Percentiles rank a stretch among this genome's conserved stretches.
Evolutionary conservation across 1,139 yeast species (phyloP).

Genomic region (Suhomyces ambrosiae): DNA sequence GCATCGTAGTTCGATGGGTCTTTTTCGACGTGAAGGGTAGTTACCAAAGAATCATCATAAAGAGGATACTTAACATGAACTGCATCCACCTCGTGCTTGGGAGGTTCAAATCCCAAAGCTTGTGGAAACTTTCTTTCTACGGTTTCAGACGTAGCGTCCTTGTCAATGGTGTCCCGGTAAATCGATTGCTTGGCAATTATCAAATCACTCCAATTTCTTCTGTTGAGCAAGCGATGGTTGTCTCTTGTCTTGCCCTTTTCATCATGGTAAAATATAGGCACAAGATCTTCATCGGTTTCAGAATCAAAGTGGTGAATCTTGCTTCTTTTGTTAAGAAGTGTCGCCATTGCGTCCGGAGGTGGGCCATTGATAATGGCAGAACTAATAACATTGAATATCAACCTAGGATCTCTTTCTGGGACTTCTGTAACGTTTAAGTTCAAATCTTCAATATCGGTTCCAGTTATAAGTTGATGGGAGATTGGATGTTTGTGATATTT

Average conservation of each 20-base stretch:
- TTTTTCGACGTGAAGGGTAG: slow-evolving; percentile 73
- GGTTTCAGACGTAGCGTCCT: slow-evolving; percentile 9
- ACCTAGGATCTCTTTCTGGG: slow-evolving; percentile 72
- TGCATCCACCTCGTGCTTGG: slow-evolving; percentile 9
- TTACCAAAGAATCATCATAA: slow-evolving; percentile 58
- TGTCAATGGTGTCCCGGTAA: slow-evolving; percentile 25
- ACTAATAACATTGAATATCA: slow-evolving; percentile 80
- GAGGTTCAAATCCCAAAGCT: slow-evolving; percentile 17
- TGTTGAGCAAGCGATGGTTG: slow-evolving; percentile 67
- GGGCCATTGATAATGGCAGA: slow-evolving; percentile 93
- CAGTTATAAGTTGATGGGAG: slow-evolving; percentile 27
- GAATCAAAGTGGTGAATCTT: slow-evolving; percentile 65
- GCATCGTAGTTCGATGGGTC: slow-evolving; percentile 55
- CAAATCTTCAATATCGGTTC: slow-evolving; percentile 30
- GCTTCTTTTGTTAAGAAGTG: slow-evolving; percentile 63
- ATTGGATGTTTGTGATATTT: slow-evolving; percentile 52
- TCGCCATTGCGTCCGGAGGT: slow-evolving; percentile 87
- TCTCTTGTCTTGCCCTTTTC: slow-evolving; percentile 58
- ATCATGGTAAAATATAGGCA: slow-evolving; percentile 66
- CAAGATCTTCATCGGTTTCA: slow-evolving; percentile 75
- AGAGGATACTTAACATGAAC: slow-evolving; percentile 51
- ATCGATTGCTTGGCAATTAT: slow-evolving; percentile 40
- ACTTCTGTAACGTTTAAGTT: slow-evolving; percentile 42
- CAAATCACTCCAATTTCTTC: slow-evolving; percentile 73
- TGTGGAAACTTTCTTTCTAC: slow-evolving; percentile 34